These are phyloP conservation scores for Abrus pulchellus DNA, from an alignment of 306 rosid genomes.

Conservation along the genomic window DNA sequence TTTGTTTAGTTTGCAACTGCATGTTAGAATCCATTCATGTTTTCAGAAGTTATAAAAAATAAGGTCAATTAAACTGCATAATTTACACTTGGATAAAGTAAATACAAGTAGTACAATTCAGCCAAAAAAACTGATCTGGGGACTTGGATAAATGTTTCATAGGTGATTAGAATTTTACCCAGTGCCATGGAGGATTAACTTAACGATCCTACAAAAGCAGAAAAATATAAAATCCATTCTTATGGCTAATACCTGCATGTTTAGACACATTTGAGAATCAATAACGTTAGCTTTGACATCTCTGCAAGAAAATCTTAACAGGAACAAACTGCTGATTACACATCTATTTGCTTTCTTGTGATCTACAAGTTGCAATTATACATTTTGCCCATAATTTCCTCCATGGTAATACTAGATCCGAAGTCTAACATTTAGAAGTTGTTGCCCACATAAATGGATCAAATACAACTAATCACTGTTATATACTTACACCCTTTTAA, in stretches of 20 bases:
- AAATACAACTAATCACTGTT: conserved; percentile 3
- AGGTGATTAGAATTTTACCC: not conserved
- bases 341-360: conserved; percentile 15
- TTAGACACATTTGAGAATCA: conserved; percentile 10
- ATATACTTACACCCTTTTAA: conserved; percentile 21
- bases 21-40: not conserved
- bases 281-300: conserved; percentile 2
- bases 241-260: not conserved
- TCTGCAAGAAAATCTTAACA: conserved; percentile 10
- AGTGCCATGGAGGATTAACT: conserved; percentile 7
- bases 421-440: not conserved
- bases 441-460: not conserved
- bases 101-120: not conserved
- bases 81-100: not conserved
- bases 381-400: conserved; percentile 6
- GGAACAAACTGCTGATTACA: conserved; percentile 6
- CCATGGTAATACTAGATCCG: conserved; percentile 7
- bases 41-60: not conserved
- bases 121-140: not conserved
- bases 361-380: conserved; percentile 22
- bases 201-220: not conserved
- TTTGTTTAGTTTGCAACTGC: too few relatives aligned
- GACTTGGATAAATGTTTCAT: not conserved
- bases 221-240: not conserved
- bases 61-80: not conserved